A percentile compares a stretch with the other conserved stretches of the same genome.
phyloP scores from a whole-genome alignment of 805 yeast species.

The Schwanniomyces occidentalis region DNA sequence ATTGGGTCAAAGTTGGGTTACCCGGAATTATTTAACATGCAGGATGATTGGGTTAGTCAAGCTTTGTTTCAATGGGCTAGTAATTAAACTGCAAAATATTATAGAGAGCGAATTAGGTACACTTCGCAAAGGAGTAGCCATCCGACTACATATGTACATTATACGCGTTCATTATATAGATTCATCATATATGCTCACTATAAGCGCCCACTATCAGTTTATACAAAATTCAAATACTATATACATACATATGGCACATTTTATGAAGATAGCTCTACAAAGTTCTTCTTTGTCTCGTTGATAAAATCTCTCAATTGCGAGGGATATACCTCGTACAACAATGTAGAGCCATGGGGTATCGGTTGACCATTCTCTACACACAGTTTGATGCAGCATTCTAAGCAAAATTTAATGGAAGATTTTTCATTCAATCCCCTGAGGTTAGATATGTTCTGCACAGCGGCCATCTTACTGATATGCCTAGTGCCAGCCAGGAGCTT shows the following conservation, averaged over 20 bases:
- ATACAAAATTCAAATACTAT: neutral
- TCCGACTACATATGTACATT: too few relatives aligned
- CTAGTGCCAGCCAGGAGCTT: neutral
- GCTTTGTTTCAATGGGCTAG: too few relatives aligned
- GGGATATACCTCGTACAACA: constrained; percentile 21
- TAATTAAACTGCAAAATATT: too few relatives aligned
- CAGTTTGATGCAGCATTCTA: constrained; percentile 27
- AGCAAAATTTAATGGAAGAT: constrained; percentile 26
- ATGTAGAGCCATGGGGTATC: constrained; percentile 22
- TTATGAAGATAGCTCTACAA: constrained; percentile 7
- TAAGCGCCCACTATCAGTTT: too few relatives aligned
- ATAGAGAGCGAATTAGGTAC: too few relatives aligned
- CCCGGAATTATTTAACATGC: too few relatives aligned
- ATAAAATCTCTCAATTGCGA: constrained; percentile 21
- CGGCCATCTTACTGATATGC: constrained; percentile 17
- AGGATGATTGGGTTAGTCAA: too few relatives aligned
- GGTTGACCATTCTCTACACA: constrained; percentile 18
- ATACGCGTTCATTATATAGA: too few relatives aligned
- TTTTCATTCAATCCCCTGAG: constrained; percentile 26
- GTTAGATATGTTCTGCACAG: constrained; percentile 19
- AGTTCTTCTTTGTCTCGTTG: constrained; percentile 15
- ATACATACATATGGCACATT: neutral
- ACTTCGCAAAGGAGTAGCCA: too few relatives aligned
- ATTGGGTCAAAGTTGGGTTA: constrained; percentile 21
- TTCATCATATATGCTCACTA: too few relatives aligned